Evolutionary conservation across 345 rosid genomes (phyloP).

Genomic region (Boechera stricta): DNA sequence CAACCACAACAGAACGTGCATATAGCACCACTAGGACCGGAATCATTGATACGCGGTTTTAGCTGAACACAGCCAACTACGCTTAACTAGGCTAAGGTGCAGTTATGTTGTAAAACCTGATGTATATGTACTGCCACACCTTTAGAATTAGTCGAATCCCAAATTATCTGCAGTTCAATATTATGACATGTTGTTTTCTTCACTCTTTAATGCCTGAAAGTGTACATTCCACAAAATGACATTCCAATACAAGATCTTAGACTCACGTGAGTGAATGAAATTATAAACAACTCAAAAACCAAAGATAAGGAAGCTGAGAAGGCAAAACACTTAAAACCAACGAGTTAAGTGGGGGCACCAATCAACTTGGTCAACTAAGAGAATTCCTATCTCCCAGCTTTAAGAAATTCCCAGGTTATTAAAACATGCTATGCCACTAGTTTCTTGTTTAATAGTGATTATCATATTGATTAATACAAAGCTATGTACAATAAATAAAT

Average conservation of each 20-base stretch:
- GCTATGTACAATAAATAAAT: conserved; percentile 1
- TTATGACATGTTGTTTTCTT: conserved; percentile 41
- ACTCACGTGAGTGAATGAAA: conserved; percentile 28
- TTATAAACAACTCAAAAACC: conserved; percentile 41
- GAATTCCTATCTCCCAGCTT: conserved; percentile 5
- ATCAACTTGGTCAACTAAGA: conserved; percentile 45
- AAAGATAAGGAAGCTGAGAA: conserved; percentile 43
- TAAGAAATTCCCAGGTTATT: conserved; percentile 12
- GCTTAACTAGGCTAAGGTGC: conserved; percentile 39
- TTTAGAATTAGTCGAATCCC: conserved; percentile 29
- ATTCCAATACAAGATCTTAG: conserved; percentile 28
- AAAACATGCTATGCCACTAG: conserved; percentile 32
- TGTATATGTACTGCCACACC: conserved; percentile 20
- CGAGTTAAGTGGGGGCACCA: conserved; percentile 34
- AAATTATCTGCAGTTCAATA: conserved; percentile 32
- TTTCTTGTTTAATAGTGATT: conserved; percentile 20
- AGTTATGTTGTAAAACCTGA: conserved; percentile 29
- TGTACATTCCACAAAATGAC: conserved; percentile 4
- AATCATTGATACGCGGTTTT: conserved; percentile 51
- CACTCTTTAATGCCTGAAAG: conserved; percentile 21
- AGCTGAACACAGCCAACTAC: conserved; percentile 44
- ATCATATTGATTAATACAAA: conserved; percentile 27
- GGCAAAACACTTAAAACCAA: conserved; percentile 45
- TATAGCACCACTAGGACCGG: conserved; percentile 64
- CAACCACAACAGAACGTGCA: conserved; percentile 47